Evolutionary conservation across 179 eudicot species (phyloP), one percentile per base, ranked within the genome.

Genomic region (Gypsophila paniculata): DNA sequence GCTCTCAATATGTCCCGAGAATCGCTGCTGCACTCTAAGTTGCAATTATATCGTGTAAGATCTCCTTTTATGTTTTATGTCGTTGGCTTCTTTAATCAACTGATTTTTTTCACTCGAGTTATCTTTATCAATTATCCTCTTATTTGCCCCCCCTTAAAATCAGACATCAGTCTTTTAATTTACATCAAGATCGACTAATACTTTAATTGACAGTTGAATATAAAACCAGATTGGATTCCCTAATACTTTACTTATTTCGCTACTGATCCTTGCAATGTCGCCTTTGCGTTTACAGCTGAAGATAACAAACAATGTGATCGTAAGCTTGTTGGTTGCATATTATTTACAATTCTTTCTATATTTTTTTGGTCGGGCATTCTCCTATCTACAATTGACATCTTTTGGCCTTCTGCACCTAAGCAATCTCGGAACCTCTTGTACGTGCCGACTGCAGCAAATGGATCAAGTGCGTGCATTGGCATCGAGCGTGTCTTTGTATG

Each of bases 261-360:
- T 10, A 7, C 57, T 23, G 68, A 63, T 36, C 13, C 14, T 18
- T 52, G 60, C 18, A 68, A 32, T 68, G 0, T n/a, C 51, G 7
- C 39, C 23, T 67, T 25, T 39, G 19, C 51, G 72, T 32, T 22
- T 75, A 44, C 38, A 49, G 69, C 36, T 68, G 57, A 52, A 52
- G 72, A 71, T 61, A 70, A 63, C 65, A 44, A 74, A 67, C 25
- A 68, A 61, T 60, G 65, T 59, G 53, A 59, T 61, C 58, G 76
- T 72, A 29, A 75, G 78, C 70, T 19, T 71, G 66, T 75, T 53
- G 44, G 73, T 67, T 32, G 68, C 63, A 48, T 65, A 75, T 79
- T 79, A 73, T 79, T 75, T 79, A 61, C 39, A 26, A 79, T 79
- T 79, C 82, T 75, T 75, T 77, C 69, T 34, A 65, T 77, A 60